These are phyloP conservation scores for Hyaloscypha variabilis DNA, from an alignment of 495 filamentous ascomycete species.

Conservation along the genomic window DNA sequence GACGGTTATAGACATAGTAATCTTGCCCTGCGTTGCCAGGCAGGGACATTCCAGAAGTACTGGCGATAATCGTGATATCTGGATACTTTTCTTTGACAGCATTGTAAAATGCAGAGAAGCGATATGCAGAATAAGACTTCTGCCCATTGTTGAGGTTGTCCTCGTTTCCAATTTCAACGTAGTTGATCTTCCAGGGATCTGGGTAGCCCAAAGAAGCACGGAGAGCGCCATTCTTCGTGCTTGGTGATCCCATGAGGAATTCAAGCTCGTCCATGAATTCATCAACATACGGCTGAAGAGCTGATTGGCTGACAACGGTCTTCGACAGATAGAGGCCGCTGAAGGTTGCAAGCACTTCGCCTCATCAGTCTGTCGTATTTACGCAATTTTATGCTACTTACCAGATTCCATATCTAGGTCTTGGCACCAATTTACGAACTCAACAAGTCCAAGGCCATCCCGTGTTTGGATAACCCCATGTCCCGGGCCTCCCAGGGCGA, in stretches of 20 bases:
- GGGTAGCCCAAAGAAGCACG: slow-evolving; percentile 15
- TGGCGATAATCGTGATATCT: slow-evolving; percentile 48
- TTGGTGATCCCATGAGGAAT: slow-evolving; percentile 1
- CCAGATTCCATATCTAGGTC: too few relatives aligned
- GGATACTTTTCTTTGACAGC: slow-evolving; percentile 52
- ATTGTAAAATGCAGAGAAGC: slow-evolving; percentile 51
- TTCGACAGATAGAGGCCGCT: too few relatives aligned
- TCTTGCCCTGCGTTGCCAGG: slow-evolving; percentile 1
- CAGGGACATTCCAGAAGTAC: slow-evolving; percentile 25
- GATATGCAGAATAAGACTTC: slow-evolving; percentile 40
- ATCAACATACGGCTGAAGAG: too few relatives aligned
- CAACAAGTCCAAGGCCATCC: too few relatives aligned
- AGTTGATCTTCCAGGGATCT: slow-evolving; percentile 14
- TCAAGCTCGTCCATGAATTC: too few relatives aligned
- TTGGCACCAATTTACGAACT: too few relatives aligned
- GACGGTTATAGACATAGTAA: slow-evolving; percentile 36
- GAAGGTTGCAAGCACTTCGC: too few relatives aligned
- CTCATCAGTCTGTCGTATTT: too few relatives aligned
- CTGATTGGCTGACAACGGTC: too few relatives aligned
- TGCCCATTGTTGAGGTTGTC: slow-evolving; percentile 46
- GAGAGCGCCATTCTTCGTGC: slow-evolving; percentile 17
- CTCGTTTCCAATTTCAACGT: slow-evolving; percentile 49
- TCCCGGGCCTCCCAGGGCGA: too few relatives aligned
- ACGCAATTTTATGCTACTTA: too few relatives aligned
- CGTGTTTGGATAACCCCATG: too few relatives aligned